phyloP scores from a whole-genome alignment of 345 rosid species.

The Nephelium lappaceum region DNA sequence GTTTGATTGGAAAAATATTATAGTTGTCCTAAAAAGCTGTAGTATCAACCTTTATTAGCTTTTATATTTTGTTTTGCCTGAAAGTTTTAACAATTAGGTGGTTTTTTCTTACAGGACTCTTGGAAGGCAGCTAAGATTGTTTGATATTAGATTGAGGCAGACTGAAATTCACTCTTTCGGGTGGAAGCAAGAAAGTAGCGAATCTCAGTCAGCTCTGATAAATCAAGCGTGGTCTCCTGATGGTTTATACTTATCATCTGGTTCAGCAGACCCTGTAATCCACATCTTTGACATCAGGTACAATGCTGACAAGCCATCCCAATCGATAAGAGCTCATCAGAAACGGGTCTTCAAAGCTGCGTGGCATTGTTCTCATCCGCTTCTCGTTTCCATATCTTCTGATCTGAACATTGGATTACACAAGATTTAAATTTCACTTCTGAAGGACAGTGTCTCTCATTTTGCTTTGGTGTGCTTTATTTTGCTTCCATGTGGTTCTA shows the following conservation, averaged over 20 bases:
- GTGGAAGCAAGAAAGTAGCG: constrained; percentile 96
- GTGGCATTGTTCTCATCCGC: constrained; percentile 76
- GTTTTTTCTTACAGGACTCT: constrained; percentile 56
- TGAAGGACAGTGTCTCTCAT: not conserved
- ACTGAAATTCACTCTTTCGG: constrained; percentile 88
- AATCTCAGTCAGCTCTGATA: constrained; percentile 85
- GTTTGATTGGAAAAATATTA: not conserved
- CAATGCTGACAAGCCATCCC: constrained; percentile 73
- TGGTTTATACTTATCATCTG: constrained; percentile 76
- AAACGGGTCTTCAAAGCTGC: constrained; percentile 87
- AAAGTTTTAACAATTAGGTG: not conserved
- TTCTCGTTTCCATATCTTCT: constrained; percentile 84
- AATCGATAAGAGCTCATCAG: constrained; percentile 82
- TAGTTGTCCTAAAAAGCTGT: not conserved
- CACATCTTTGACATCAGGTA: constrained; percentile 91
- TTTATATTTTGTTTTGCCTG: not conserved
- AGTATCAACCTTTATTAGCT: not conserved
- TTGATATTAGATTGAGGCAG: constrained; percentile 76
- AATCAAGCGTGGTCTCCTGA: constrained; percentile 97
- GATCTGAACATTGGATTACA: constrained; percentile 85
- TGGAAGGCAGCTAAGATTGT: constrained; percentile 77
- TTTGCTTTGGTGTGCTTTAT: not conserved
- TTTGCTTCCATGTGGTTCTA: not conserved
- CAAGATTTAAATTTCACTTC: constrained; percentile 36
- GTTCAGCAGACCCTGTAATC: constrained; percentile 90